phyloP scores from a whole-genome alignment of 305 asterid species.

The Solanum hybrid region DNA sequence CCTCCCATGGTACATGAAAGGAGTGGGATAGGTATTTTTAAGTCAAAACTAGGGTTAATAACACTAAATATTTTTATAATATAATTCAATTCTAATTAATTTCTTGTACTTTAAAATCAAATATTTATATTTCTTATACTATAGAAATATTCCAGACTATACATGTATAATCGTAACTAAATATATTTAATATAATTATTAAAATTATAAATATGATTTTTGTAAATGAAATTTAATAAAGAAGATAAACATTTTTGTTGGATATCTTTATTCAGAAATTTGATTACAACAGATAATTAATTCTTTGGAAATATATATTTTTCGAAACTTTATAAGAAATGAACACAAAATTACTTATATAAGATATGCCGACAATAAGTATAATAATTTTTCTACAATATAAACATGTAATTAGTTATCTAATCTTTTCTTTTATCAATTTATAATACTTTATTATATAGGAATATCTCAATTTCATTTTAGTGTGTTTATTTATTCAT shows the following conservation, averaged over 20 bases:
- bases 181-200: neutral
- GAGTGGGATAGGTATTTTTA: neutral
- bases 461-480: neutral
- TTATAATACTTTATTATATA: neutral
- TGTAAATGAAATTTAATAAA: neutral
- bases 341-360: neutral
- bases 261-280: neutral
- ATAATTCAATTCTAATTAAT: neutral
- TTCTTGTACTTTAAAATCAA: neutral
- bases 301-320: neutral
- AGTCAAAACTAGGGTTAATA: neutral
- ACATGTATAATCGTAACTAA: neutral
- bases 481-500: neutral
- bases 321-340: neutral
- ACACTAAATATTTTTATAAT: neutral
- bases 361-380: neutral
- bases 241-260: neutral
- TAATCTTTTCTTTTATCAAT: neutral
- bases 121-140: neutral
- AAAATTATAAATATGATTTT: neutral
- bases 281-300: neutral
- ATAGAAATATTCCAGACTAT: neutral
- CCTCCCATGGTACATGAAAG: neutral
- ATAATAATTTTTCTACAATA: neutral
- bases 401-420: neutral